A percentile compares a stretch with the other conserved stretches of the same genome.
Conservation (phyloP, 2,329 filamentous ascomycete genomes). For the Aureobasidium zeae region DNA sequence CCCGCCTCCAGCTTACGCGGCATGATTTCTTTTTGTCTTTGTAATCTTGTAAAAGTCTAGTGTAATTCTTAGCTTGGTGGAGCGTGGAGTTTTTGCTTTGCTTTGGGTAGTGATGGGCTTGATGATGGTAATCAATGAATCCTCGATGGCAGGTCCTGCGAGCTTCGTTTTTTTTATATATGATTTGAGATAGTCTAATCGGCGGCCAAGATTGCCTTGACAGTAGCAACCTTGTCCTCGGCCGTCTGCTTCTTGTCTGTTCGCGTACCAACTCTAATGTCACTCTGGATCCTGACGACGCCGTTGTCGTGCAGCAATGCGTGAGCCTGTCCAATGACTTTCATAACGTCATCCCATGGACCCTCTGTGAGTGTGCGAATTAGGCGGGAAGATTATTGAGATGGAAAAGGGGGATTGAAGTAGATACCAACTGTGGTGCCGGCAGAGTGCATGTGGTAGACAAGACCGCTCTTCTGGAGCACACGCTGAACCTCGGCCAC, state of each 20-base stretch:
- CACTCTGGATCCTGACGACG: slow-evolving; percentile 75
- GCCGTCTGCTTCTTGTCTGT: slow-evolving; percentile 80
- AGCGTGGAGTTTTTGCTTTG: slow-evolving; percentile 10
- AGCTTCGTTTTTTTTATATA: neutral
- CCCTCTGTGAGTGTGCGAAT: slow-evolving; percentile 54
- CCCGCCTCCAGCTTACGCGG: slow-evolving; percentile 31
- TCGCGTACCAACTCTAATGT: slow-evolving; percentile 75
- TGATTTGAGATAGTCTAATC: slow-evolving; percentile 16
- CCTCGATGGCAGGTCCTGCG: neutral
- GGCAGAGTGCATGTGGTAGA: slow-evolving; percentile 83
- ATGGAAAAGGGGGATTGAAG: neutral
- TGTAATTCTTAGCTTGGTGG: slow-evolving; percentile 6
- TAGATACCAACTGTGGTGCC: slow-evolving; percentile 79
- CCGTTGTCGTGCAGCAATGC: slow-evolving; percentile 65
- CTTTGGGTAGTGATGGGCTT: no score
- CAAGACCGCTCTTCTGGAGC: slow-evolving; percentile 68
- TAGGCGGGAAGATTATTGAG: no score
- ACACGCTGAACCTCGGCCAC: slow-evolving; percentile 83
- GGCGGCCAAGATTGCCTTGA: slow-evolving; percentile 43
- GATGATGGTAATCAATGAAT: no score
- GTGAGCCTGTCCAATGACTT: slow-evolving; percentile 77
- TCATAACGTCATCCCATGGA: slow-evolving; percentile 80
- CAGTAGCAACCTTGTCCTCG: slow-evolving; percentile 64
- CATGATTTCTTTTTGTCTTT: slow-evolving; percentile 18
- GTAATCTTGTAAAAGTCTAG: neutral